These are phyloP conservation scores for Solanum paucissectum DNA, from an alignment of 257 asterid genomes.

Conservation along the genomic window DNA sequence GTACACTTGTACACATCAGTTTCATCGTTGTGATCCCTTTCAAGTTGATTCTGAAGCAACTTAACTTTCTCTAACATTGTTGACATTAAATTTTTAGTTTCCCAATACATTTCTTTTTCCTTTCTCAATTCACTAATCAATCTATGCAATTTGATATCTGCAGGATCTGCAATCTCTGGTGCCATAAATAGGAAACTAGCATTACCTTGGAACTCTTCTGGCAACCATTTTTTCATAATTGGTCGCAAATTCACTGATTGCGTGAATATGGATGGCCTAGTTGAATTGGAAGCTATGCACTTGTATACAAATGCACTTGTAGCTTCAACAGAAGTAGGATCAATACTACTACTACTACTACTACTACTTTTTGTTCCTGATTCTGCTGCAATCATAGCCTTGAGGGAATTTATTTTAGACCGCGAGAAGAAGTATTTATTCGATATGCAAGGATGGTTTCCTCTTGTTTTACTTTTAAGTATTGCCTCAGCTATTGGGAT, in stretches of 20 bases:
- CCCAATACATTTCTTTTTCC: neutral
- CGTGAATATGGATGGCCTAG: neutral
- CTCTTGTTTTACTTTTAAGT: neutral
- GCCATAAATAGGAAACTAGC: neutral
- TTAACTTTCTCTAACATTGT: neutral
- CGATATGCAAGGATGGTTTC: neutral
- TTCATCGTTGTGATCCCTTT: neutral
- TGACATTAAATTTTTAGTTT: neutral
- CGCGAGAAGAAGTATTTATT: neutral
- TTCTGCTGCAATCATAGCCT: neutral
- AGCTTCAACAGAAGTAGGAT: neutral
- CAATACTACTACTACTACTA: neutral
- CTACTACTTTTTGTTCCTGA: neutral
- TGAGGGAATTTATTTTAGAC: neutral
- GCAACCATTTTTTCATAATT: neutral
- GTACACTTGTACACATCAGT: neutral
- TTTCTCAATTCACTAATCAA: neutral
- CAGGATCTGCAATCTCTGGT: neutral
- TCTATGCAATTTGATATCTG: neutral
- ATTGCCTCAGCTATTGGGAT: neutral
- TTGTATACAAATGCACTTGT: neutral
- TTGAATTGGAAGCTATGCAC: neutral
- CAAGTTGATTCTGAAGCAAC: neutral
- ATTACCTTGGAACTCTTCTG: neutral
- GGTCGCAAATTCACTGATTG: neutral